Conservation (phyloP, 2,329 filamentous ascomycete genomes). For the Xylariaceae sp. region DNA sequence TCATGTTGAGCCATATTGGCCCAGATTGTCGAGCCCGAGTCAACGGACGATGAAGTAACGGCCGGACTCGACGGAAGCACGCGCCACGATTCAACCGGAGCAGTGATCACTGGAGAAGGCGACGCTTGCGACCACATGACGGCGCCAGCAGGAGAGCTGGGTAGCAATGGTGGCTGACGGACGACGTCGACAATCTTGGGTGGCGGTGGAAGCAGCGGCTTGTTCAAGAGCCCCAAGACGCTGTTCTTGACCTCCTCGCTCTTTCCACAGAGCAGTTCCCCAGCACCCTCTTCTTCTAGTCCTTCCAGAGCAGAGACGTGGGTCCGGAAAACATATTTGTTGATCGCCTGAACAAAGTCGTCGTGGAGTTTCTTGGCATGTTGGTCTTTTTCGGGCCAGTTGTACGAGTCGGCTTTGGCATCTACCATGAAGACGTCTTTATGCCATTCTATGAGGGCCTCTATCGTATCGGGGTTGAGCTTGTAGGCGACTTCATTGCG, state of each 20-base stretch:
- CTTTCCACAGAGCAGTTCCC: slow-evolving; percentile 86
- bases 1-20: slow-evolving; percentile 73
- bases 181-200: slow-evolving; percentile 87
- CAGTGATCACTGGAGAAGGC: slow-evolving; percentile 62
- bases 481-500: slow-evolving; percentile 98
- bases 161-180: slow-evolving; percentile 79
- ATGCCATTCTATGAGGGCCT: slow-evolving; percentile 90
- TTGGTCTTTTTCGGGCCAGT: slow-evolving; percentile 94
- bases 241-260: slow-evolving; percentile 90
- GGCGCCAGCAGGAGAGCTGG: slow-evolving; percentile 71
- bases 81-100: slow-evolving; percentile 83
- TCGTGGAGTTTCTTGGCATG: slow-evolving; percentile 97
- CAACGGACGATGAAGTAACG: slow-evolving; percentile 66
- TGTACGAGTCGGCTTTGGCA: slow-evolving; percentile 82
- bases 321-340: slow-evolving; percentile 94
- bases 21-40: slow-evolving; percentile 75
- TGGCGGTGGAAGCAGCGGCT: slow-evolving; percentile 80
- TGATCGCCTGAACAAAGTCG: slow-evolving; percentile 92
- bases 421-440: slow-evolving; percentile 93
- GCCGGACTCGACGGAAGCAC: slow-evolving; percentile 86
- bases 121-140: slow-evolving; percentile 78
- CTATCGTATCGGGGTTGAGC: slow-evolving; percentile 91
- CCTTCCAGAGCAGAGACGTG: slow-evolving; percentile 88
- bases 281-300: slow-evolving; percentile 91
- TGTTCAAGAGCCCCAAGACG: slow-evolving; percentile 79